Evolutionary conservation across 192 early-diverging fungal genomes (phyloP).

Genomic region (Dissophora ornata): DNA sequence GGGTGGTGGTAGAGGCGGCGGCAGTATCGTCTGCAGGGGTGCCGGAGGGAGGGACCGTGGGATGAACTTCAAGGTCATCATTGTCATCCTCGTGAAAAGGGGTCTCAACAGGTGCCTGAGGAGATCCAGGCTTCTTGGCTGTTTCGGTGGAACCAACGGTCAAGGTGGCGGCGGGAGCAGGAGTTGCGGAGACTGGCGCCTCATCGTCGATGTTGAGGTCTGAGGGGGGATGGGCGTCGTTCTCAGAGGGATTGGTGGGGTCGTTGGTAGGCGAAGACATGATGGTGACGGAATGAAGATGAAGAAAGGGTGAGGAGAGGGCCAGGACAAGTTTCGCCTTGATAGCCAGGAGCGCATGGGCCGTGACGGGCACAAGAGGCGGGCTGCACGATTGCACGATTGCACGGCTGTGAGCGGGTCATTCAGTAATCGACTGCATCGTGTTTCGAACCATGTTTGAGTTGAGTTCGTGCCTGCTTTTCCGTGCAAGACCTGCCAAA

Average conservation of each 20-base stretch:
- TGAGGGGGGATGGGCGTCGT: conserved; percentile 12
- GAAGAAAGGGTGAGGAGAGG: not conserved
- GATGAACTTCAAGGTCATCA: conserved; percentile 31
- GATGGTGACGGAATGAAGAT: conserved; percentile 7
- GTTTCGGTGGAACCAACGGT: not conserved
- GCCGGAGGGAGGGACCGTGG: not conserved
- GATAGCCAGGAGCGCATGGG: not conserved
- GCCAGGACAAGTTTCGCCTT: not conserved
- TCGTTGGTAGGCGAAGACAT: conserved; percentile 31
- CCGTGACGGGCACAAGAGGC: too few species aligned
- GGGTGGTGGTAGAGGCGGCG: not conserved
- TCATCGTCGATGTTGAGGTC: conserved; percentile 24
- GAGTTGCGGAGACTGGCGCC: too few species aligned
- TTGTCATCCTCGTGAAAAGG: not conserved
- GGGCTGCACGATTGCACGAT: too few species aligned
- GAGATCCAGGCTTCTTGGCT: conserved; percentile 21
- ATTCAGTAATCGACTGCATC: too few species aligned
- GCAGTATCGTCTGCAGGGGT: not conserved
- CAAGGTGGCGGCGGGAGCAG: not conserved
- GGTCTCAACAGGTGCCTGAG: conserved; percentile 8
- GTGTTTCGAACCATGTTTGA: too few species aligned
- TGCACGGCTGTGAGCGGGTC: too few species aligned
- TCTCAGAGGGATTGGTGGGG: conserved; percentile 8
- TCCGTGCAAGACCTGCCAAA: too few species aligned
- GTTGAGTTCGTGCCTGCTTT: too few species aligned